A percentile compares a stretch with the other conserved stretches of the same genome.
Evolutionary conservation across 2,329 filamentous ascomycete species (phyloP).

Genomic region (Xylaria sp.): DNA sequence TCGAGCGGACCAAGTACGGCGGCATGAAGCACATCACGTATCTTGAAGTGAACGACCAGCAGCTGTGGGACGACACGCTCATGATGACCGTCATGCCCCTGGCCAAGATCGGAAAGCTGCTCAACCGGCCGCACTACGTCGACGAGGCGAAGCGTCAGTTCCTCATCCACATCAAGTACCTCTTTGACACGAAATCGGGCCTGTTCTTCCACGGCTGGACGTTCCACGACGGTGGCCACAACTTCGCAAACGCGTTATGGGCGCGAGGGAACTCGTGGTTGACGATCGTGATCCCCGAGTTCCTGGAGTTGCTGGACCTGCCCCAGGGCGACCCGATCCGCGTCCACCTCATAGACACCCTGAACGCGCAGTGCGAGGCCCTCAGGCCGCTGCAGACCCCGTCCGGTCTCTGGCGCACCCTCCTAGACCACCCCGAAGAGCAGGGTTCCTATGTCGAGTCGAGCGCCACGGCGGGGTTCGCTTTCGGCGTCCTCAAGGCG

Average conservation of each 20-base stretch:
- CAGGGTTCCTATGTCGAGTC: conserved; percentile 76
- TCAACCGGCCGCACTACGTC: conserved; percentile 72
- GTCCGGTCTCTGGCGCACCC: conserved; percentile 72
- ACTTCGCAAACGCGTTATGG: conserved; percentile 62
- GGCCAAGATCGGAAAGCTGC: conserved; percentile 75
- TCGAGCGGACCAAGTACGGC: conserved; percentile 70
- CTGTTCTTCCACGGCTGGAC: conserved; percentile 85
- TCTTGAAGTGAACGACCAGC: conserved; percentile 68
- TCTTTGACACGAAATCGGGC: conserved; percentile 72
- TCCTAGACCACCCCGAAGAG: conserved; percentile 67
- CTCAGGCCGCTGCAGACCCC: conserved; percentile 61
- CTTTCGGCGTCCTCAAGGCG: conserved; percentile 77
- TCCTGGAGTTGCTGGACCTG: conserved; percentile 72
- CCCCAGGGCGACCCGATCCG: conserved; percentile 65
- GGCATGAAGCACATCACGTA: conserved; percentile 80
- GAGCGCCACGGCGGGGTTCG: conserved; percentile 79
- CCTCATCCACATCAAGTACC: conserved; percentile 75
- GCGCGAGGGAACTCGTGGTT: conserved; percentile 71
- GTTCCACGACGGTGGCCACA: conserved; percentile 68
- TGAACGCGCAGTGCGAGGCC: conserved; percentile 70
- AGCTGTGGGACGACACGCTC: conserved; percentile 83
- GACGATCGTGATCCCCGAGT: conserved; percentile 82
- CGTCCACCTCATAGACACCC: conserved; percentile 60
- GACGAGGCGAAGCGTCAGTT: conserved; percentile 80
- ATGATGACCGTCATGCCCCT: conserved; percentile 87